Base-by-base conservation (phyloP, 177 flowering plant genomes). In the Telopea speciosissima region DNA sequence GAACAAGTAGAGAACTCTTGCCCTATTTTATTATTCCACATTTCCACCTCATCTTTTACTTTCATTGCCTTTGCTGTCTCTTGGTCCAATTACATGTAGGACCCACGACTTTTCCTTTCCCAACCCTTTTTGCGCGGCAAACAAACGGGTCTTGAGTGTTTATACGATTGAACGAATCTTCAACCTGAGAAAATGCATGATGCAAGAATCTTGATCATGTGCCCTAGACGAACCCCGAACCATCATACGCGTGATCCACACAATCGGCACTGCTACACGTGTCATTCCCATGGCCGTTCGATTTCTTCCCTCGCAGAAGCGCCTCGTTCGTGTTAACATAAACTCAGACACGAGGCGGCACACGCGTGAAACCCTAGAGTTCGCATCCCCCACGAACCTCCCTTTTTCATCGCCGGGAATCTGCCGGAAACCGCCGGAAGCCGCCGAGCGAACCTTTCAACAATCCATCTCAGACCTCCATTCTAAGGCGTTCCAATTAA, bases 351-450 rank as follows among this genome's bases (percentile, higher is more conserved):
- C 81, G 84, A 75, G 75, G 68, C 74, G 75, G 26, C 92, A 79
- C 89, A 82, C 95, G 88, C 83, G 93, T 79, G 90, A 85, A 84
- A 80, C 88, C 89, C 85, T 79, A 78, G 62, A 61, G 63, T 70
- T 69, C 82, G 45, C 80, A 72, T 72, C 74, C 84, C 79, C 49
- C 73, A 11, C 73, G 24, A 63, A 36, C 73, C 12, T 61, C 72
- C 62, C 31, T 62, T 66, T 26, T 73, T 25, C 52, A 3, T 68
- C 78, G 70, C 80, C 79, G 45, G 31, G 31, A 22, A 60, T 33
- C 56, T 79, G 77, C 79, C 79, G 75, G 76, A 52, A 45, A 58
- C 31, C 0, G 31, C 31, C 31, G 31, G 31, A 28, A 28, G 4
- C 11, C 61, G 36, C 73, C 65, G 67, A 40, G 7, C 44, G 33